A percentile compares a stretch with the other conserved stretches of the same genome.
phyloP scores from a whole-genome alignment of 371 early-diverging fungal genomes.

The Neoconidiobolus thromboides region DNA sequence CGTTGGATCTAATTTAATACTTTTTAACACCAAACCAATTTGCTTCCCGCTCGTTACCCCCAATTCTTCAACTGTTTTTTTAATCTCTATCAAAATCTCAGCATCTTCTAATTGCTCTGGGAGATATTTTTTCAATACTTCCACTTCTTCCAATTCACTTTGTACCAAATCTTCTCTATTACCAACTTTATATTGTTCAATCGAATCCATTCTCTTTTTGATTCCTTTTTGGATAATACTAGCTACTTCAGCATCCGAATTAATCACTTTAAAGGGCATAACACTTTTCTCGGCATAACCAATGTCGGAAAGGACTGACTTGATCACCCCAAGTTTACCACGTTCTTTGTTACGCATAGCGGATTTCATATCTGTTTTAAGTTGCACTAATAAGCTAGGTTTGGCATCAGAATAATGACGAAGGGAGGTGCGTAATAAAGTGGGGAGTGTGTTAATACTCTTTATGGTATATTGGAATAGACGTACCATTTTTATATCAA shows the following conservation, averaged over 20 bases:
- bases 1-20: constrained; percentile 29
- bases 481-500: no score
- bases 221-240: constrained; percentile 46
- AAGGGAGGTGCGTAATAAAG: no score
- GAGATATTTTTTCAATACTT: constrained; percentile 38
- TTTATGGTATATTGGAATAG: no score
- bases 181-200: constrained; percentile 30
- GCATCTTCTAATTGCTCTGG: constrained; percentile 45
- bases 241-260: constrained; percentile 12
- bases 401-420: no score
- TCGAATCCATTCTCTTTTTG: constrained; percentile 50
- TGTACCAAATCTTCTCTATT: constrained; percentile 42
- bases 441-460: no score
- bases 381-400: background rate
- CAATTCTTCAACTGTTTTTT: constrained; percentile 23
- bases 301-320: constrained; percentile 34
- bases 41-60: constrained; percentile 34
- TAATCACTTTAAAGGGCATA: background rate
- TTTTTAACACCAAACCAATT: constrained; percentile 63
- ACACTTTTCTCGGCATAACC: constrained; percentile 45
- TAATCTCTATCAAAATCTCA: constrained; percentile 37
- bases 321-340: constrained; percentile 40
- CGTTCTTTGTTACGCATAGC: constrained; percentile 55
- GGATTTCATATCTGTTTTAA: constrained; percentile 45
- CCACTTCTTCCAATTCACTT: constrained; percentile 34